Evolutionary conservation across 2,329 filamentous ascomycete genomes (phyloP).

Genomic region (Clonostachys rosea): DNA sequence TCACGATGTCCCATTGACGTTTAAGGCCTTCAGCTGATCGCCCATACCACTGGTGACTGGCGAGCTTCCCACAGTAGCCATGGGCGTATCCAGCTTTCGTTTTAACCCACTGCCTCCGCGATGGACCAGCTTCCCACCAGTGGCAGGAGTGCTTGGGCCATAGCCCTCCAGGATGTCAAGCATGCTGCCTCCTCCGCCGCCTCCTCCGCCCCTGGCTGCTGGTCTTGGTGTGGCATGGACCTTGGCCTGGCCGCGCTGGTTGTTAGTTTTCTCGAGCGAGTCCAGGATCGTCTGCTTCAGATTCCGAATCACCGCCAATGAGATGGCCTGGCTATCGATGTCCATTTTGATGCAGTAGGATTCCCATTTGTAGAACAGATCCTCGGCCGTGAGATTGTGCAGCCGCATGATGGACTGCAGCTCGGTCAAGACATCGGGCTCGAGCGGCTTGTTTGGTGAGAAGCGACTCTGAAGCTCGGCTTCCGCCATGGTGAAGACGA

Average conservation of each 20-base stretch:
- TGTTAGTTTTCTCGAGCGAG: slow-evolving; percentile 70
- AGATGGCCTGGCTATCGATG: slow-evolving; percentile 63
- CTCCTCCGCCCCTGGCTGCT: background rate
- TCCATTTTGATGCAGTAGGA: slow-evolving; percentile 96
- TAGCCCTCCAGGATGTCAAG: slow-evolving; percentile 79
- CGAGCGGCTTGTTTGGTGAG: slow-evolving; percentile 44
- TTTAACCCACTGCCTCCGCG: slow-evolving; percentile 19
- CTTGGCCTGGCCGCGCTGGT: slow-evolving; percentile 60
- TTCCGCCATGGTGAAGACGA: slow-evolving; percentile 22
- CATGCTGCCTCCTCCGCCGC: slow-evolving; percentile 46
- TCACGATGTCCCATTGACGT: slow-evolving; percentile 13
- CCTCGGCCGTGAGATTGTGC: slow-evolving; percentile 75
- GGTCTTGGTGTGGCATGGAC: slow-evolving; percentile 51
- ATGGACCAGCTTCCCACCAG: slow-evolving; percentile 34
- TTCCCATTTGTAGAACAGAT: slow-evolving; percentile 98
- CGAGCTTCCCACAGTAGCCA: slow-evolving; percentile 20
- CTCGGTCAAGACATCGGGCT: slow-evolving; percentile 75
- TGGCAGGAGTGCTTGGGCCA: slow-evolving; percentile 56
- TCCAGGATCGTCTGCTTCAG: slow-evolving; percentile 89
- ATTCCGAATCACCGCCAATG: slow-evolving; percentile 65
- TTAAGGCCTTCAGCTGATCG: slow-evolving; percentile 23
- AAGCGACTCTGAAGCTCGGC: slow-evolving; percentile 26
- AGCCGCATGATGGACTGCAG: slow-evolving; percentile 82
- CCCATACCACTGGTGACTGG: slow-evolving; percentile 20
- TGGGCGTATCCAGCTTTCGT: slow-evolving; percentile 12